Evolutionary conservation across 805 yeast species (phyloP), one percentile per base, ranked within the genome.

Genomic region (Scheffersomyces stipitis): DNA sequence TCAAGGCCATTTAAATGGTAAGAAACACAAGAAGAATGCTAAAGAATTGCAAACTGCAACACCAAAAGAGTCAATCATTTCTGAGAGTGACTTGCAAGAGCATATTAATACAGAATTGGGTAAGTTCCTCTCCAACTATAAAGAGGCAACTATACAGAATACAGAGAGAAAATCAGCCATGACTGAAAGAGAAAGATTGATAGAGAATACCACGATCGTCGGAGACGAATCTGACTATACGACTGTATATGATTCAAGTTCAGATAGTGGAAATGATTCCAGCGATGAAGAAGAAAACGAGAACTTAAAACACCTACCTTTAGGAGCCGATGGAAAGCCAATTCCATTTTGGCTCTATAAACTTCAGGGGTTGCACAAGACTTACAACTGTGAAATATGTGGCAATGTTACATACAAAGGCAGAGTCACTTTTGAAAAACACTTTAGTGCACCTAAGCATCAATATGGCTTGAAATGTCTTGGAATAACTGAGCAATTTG

Each of bases 291-390:
- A 55, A 20, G 58, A 52, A 34, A 42, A 42, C 4, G 48, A 48
- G 22, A 72, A 73, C 41, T 79, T 81, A 14, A 64, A 76, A 38
- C 77, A 82, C 38, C 58, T 86, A 37, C 96, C 96, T 0, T 35
- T 86, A 0, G 98, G 96, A 0, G 75, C 86, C 14, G 97, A 90
- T 60, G 97, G 97, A 0, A 75, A 73, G 28, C 97, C 97, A 1
- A 87, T 93, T 18, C 99, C 99, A 1, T 79, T 73, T 37, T 93
- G 99, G 99, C 67, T 93, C 18, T 90, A 80, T 70, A 93, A 90
- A 58, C 66, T 90, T 30, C 89, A 88, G 51, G 99, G 99, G 0
- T 68, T 90, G 8, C 85, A 85, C 38, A 73, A 77, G 29, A 78
- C 75, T 35, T 86, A 79, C 49, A 51, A 62, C 1, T 93, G 99